These are phyloP conservation scores for Penicillium alfredii DNA, from an alignment of 495 filamentous ascomycete species.

Conservation along the genomic window DNA sequence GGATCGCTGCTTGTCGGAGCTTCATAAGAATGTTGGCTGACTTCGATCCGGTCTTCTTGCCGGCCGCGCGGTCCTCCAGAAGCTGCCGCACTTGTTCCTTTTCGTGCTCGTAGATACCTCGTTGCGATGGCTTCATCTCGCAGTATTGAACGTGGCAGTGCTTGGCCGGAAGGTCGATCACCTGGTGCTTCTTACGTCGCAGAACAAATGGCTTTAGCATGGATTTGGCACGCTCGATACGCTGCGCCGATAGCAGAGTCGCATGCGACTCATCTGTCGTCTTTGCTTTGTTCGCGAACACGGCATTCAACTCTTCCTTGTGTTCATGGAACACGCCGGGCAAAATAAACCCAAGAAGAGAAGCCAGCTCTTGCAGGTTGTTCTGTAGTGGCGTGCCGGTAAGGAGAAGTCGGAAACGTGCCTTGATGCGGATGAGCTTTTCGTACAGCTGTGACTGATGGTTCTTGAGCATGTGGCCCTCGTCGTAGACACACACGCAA, in stretches of 20 bases:
- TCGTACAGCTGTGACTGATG: constrained; percentile 72
- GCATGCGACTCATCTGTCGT: constrained; percentile 65
- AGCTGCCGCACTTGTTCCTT: constrained; percentile 49
- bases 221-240: constrained; percentile 76
- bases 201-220: constrained; percentile 95
- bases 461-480: constrained; percentile 90
- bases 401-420: constrained; percentile 74
- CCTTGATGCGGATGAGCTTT: constrained; percentile 68
- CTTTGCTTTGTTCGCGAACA: constrained; percentile 90
- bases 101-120: constrained; percentile 62
- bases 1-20: constrained; percentile 86
- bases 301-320: constrained; percentile 65
- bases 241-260: constrained; percentile 74
- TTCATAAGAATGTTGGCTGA: constrained; percentile 80
- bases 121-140: constrained; percentile 63
- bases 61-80: constrained; percentile 51
- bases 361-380: constrained; percentile 85
- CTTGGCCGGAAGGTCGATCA: constrained; percentile 86
- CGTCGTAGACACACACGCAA: constrained; percentile 77
- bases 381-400: constrained; percentile 96
- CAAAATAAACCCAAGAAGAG: constrained; percentile 85
- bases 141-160: constrained; percentile 71
- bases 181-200: constrained; percentile 88
- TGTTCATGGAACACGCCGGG: constrained; percentile 71
- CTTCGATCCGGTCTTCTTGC: constrained; percentile 49